Conservation (phyloP, 192 early-diverging fungal species). For the Linnemannia schmuckeri region DNA sequence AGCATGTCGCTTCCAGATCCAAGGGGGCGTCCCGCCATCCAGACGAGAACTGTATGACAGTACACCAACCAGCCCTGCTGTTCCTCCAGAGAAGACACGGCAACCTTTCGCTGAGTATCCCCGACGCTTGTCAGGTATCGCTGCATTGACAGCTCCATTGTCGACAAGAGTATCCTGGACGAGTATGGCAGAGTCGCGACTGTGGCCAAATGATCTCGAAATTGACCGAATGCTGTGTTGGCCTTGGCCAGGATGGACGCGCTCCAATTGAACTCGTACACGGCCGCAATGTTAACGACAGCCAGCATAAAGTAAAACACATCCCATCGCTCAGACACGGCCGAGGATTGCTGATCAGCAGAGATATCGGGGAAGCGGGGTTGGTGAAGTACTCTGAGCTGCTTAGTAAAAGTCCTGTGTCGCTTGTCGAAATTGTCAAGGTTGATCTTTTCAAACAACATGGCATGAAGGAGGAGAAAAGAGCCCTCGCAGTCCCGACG, state of each 20-base stretch:
- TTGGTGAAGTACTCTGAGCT: slow-evolving; percentile 23
- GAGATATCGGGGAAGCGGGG: background rate
- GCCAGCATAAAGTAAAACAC: slow-evolving; percentile 65
- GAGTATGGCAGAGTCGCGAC: slow-evolving; percentile 51
- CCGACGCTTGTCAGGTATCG: slow-evolving; percentile 38
- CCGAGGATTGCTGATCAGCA: background rate
- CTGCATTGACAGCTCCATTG: slow-evolving; percentile 57
- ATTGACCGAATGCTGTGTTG: slow-evolving; percentile 13
- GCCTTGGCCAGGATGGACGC: slow-evolving; percentile 46
- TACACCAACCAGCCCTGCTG: slow-evolving; percentile 64
- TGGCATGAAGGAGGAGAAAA: slow-evolving; percentile 65
- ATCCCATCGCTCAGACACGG: slow-evolving; percentile 21
- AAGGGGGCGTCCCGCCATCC: slow-evolving; percentile 63
- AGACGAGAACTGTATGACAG: slow-evolving; percentile 61
- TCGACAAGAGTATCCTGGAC: slow-evolving; percentile 46
- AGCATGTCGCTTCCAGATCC: slow-evolving; percentile 30
- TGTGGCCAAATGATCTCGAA: slow-evolving; percentile 24
- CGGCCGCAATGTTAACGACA: slow-evolving; percentile 59
- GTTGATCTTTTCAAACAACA: slow-evolving; percentile 72
- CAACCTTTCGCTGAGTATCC: slow-evolving; percentile 15
- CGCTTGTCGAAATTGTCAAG: slow-evolving; percentile 64
- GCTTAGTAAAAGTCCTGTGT: slow-evolving; percentile 34
- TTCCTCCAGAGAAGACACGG: slow-evolving; percentile 17
- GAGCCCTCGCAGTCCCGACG: slow-evolving; percentile 42
- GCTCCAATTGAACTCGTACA: slow-evolving; percentile 64